Base-by-base conservation (phyloP, 2,329 filamentous ascomycete species). In the Neofusicoccum sp. region DNA sequence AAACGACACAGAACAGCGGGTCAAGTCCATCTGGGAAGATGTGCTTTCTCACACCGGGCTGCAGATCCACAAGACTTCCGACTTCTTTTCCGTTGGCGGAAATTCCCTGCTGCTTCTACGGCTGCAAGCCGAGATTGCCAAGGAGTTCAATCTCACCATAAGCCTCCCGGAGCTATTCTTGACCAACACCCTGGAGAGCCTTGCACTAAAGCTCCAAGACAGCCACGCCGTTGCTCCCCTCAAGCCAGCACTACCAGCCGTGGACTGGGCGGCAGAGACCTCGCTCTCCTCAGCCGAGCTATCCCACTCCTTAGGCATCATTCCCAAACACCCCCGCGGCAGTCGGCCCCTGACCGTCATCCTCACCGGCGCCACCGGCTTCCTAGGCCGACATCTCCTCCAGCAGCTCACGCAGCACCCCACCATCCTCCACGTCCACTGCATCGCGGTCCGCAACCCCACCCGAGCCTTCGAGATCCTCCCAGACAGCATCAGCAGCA, bases 21-120 rank as follows among this genome's bases (percentile, higher is more conserved):
- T 22, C 22, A 22, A 22, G 2, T 1, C 22, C 22, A 22, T 22
- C 2, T 22, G 2, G 22, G 22, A 22, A 22, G 22, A 22, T 22
- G 22, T 22, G 22, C 22, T 22, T 22, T 22, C 22, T 22, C 2
- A 22, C 22, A 22, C 2, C 1, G 22, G 22, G 22, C 22, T 22
- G 22, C 22, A 22, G 22, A 22, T 22, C 22, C 2, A 22, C 22
- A 22, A 22, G 22, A 7, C 44, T 7, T 65, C 72, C 9, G 66
- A 70, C 52, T 78, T 78, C 66, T 77, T 79, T 68, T 9, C 37
- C 1, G 64, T 73, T 5, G 77, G 76, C 9, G 76, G 76, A 11
- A 79, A 71, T 56, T 79, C 77, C 0, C 34, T 78, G 33, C 66
- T 74, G 2, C 63, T 77, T 8, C 59, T 77, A 9, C 44, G 61